Evolutionary conservation across 2,329 filamentous ascomycete genomes (phyloP), one percentile per base, ranked within the genome.

Genomic region (Daldinia sp.): DNA sequence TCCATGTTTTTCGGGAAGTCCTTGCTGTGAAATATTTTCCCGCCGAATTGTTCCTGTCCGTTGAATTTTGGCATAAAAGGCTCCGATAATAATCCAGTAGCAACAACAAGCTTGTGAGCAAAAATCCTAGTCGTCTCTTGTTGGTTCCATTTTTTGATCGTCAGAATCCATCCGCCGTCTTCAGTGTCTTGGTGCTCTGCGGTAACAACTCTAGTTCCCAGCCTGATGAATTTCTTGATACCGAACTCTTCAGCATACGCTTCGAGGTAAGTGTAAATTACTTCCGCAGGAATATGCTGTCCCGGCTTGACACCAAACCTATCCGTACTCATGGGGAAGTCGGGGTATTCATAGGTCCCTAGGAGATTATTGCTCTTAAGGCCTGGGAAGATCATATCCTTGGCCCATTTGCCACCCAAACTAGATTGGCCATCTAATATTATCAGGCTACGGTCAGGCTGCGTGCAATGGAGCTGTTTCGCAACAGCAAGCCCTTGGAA

Each of bases 281-380:
- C 46, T 33, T 51, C 46, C 4, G 13, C 46, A 18, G 26, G 46
- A 10, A 51, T 51, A 18, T 51, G 26, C 3, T 51, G 6, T 6
- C 86, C 86, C 6, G 68, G 59, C 51, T 78, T 81, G 42, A 86
- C 82, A 26, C 78, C 81, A 64, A 83, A 83, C 70, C 67, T 86
- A 20, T 84, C 84, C 6, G 81, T 78, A 65, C 85, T 82, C 88
- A 94, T 91, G 18, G 91, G 90, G 67, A 92, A 93, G 73, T 93
- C 92, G 0, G 88, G 88, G 74, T 87, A 93, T 77, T 94, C 90
- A 72, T 90, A 93, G 0, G 88, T 91, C 2, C 92, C 91, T 10
- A 90, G 78, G 76, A 93, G 85, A 74, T 94, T 94, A 79, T 95
- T 94, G 60, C 87, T 89, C 74, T 89, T 91, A 55, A 95, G 83